Percentiles rank a stretch among this genome's conserved stretches.
Evolutionary conservation across 768 basidiomycete species (phyloP).

Genomic region (Amanita muscaria): DNA sequence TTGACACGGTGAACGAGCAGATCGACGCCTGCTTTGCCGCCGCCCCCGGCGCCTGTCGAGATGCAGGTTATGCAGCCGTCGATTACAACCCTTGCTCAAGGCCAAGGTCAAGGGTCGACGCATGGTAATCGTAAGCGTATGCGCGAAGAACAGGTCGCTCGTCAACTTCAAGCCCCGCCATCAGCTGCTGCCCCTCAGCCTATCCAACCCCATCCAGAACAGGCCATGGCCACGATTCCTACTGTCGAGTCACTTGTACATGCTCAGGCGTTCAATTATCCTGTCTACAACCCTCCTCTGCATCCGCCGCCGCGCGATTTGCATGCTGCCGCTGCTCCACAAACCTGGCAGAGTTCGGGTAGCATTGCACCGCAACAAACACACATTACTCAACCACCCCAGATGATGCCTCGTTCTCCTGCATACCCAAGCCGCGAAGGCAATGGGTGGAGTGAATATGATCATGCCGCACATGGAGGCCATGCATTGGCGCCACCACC

Average conservation of each 20-base stretch:
- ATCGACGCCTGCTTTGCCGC: constrained; percentile 7
- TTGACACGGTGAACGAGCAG: constrained; percentile 3
- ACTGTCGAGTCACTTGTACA: constrained; percentile 24
- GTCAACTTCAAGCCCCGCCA: constrained; percentile 6
- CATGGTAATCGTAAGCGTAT: constrained; percentile 5
- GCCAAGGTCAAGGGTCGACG: constrained; percentile 2
- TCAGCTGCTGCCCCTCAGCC: constrained; percentile 8
- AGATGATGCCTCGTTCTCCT: constrained; percentile 39
- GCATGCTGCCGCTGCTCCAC: constrained; percentile 43
- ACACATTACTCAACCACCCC: constrained; percentile 38
- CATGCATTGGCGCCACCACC: constrained; percentile 40
- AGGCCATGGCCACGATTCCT: constrained; percentile 11
- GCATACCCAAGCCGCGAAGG: constrained; percentile 37
- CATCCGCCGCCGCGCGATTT: constrained; percentile 32
- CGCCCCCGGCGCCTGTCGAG: constrained; percentile 16
- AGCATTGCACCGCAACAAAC: constrained; percentile 61
- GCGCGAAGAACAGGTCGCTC: constrained; percentile 6
- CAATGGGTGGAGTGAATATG: constrained; percentile 48
- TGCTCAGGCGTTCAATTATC: constrained; percentile 30
- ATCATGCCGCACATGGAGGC: constrained; percentile 27
- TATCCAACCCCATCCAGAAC: constrained; percentile 11
- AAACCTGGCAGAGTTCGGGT: constrained; percentile 55
- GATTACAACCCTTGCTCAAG: background rate
- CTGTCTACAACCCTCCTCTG: constrained; percentile 27
- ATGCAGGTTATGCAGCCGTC: constrained; percentile 10